phyloP scores from a whole-genome alignment of 768 basidiomycete species.

The Tricholomella constricta region DNA sequence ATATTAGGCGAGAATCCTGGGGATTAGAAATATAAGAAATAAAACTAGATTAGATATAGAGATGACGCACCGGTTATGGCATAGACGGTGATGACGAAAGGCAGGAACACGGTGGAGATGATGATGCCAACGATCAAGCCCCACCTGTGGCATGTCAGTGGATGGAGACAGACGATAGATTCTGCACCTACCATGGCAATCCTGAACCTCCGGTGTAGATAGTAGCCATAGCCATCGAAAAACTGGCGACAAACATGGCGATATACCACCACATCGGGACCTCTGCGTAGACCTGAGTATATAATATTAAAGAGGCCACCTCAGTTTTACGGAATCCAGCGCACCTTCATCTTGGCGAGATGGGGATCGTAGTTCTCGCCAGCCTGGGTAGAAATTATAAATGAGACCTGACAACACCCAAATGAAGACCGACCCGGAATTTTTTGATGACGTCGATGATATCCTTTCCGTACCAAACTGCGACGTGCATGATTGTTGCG shows the following conservation, averaged over 20 bases:
- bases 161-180: not conserved
- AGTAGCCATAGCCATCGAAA: conserved; percentile 55
- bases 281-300: conserved; percentile 31
- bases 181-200: conserved; percentile 49
- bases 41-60: not conserved
- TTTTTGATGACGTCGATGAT: conserved; percentile 42
- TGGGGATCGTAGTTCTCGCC: conserved; percentile 52
- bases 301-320: not conserved
- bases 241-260: conserved; percentile 41
- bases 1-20: conserved; percentile 39
- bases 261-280: conserved; percentile 57
- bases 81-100: conserved; percentile 55
- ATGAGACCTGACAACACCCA: not conserved
- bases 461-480: conserved; percentile 56
- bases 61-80: conserved; percentile 46
- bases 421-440: conserved; percentile 36
- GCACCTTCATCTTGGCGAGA: conserved; percentile 54
- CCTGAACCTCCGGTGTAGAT: conserved; percentile 55
- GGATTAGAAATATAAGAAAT: too few relatives aligned
- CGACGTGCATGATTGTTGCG: conserved; percentile 52
- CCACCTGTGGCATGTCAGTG: conserved; percentile 45
- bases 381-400: conserved; percentile 20
- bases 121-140: conserved; percentile 54
- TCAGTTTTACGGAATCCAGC: not conserved
- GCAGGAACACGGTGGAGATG: conserved; percentile 48